Evolutionary conservation across 306 rosid species (phyloP), one percentile per base, ranked within the genome.

Genomic region (Fagus sylvatica): DNA sequence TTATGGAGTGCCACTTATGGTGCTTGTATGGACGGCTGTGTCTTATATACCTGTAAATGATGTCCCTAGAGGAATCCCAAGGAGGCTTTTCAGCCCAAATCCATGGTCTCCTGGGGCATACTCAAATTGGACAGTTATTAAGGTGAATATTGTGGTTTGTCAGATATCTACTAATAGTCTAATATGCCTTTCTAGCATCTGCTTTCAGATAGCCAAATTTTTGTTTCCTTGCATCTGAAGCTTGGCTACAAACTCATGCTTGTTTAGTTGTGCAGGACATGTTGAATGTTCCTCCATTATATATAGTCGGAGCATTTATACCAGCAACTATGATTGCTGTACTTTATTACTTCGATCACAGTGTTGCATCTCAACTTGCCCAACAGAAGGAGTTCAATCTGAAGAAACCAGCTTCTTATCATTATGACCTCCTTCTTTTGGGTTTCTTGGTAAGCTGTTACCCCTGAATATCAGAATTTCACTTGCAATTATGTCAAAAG

Each of bases 301-400:
- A 90, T 78, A 92, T 94, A 74, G 74, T 88, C 81, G 98, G 98
- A 92, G 98, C 98, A 40, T 88, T 94, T 83, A 88, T 94, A 78
- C 98, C 98, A 7, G 98, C 98, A 64, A 94, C 98, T 30, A 94
- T 94, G 98, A 92, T 91, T 71, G 96, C 97, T 19, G 98, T 94
- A 79, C 98, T 94, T 76, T 94, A 94, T 87, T 88, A 88, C 92
- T 94, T 94, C 69, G 98, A 94, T 83, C 98, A 94, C 83, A 94
- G 97, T 75, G 97, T 94, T 73, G 97, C 98, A 41, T 94, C 98
- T 68, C 98, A 94, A 83, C 97, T 94, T 80, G 91, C 98, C 43
- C 96, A 94, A 78, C 98, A 92, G 87, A 78, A 90, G 77, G 98
- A 94, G 84, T 94, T 94, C 87, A 94, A 94, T 88, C 84, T 94